Conservation (phyloP, 2,329 filamentous ascomycete species). For the Botrytis elliptica region DNA sequence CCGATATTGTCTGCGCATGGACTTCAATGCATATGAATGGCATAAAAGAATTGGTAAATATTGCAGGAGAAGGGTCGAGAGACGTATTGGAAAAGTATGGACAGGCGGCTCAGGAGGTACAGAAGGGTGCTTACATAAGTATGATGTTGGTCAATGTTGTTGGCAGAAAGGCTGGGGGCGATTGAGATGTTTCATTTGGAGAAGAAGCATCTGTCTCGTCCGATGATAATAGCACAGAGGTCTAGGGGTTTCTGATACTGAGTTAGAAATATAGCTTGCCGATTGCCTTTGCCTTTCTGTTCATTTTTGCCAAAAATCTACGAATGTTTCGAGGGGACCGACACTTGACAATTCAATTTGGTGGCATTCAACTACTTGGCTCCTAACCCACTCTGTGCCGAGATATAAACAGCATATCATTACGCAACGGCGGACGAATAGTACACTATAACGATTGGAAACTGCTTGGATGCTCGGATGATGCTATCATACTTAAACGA, state of each 20-base stretch:
- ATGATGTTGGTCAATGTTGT: neutral
- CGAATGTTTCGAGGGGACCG: neutral
- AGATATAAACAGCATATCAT: neutral
- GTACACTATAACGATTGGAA: neutral
- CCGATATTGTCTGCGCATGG: slow-evolving; percentile 5
- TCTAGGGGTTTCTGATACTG: too few relatives aligned
- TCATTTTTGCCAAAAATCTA: too few relatives aligned
- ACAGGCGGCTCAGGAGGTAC: neutral
- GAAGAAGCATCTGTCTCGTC: too few relatives aligned
- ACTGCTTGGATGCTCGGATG: neutral
- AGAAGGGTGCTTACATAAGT: neutral
- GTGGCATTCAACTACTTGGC: neutral
- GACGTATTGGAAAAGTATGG: neutral
- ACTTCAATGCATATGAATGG: slow-evolving; percentile 10
- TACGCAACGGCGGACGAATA: neutral
- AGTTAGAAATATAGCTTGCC: too few relatives aligned
- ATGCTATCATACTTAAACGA: neutral
- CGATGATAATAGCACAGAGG: too few relatives aligned
- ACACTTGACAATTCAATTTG: neutral
- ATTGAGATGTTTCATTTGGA: neutral
- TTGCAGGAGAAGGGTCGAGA: neutral
- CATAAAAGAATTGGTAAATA: neutral
- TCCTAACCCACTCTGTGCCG: too few relatives aligned
- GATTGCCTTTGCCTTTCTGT: too few relatives aligned
- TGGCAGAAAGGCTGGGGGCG: neutral